Evolutionary conservation across 176 grass and related monocot genomes (phyloP).

Genomic region (Stipa capillata): DNA sequence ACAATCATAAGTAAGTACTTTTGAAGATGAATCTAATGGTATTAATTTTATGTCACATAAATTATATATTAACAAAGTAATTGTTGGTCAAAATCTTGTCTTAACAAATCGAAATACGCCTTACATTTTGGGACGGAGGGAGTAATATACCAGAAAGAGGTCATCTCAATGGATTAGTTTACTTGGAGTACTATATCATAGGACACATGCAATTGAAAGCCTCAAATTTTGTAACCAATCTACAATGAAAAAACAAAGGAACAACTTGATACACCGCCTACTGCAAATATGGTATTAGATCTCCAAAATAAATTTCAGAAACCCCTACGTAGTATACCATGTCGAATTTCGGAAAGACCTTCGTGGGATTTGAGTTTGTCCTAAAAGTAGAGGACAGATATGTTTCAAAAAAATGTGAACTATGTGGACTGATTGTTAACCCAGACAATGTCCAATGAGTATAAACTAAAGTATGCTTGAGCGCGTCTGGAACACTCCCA

Average conservation of each 20-base stretch:
- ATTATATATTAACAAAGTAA: too few species aligned
- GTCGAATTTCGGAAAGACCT: neutral
- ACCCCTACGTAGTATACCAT: neutral
- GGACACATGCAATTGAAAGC: neutral
- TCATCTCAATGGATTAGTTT: neutral
- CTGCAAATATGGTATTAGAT: neutral
- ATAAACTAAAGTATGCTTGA: neutral
- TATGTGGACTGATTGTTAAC: neutral
- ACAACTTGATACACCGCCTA: neutral
- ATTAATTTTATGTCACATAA: too few species aligned
- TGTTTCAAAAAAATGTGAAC: neutral
- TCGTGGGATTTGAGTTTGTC: neutral
- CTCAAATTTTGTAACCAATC: neutral
- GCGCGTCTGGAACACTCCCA: neutral
- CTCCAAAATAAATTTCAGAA: neutral
- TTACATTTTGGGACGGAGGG: too few species aligned
- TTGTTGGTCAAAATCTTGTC: too few species aligned
- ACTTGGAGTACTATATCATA: neutral
- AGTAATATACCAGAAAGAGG: neutral
- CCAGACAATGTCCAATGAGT: neutral
- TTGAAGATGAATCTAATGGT: too few species aligned
- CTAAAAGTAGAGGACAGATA: neutral
- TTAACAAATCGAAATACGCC: too few species aligned
- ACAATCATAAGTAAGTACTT: too few species aligned
- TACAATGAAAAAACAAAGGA: neutral